A percentile compares a stretch with the other conserved stretches of the same genome.
These are phyloP conservation scores for Myxozyma nipponensis DNA, from an alignment of 805 yeast genomes.

Conservation along the genomic window DNA sequence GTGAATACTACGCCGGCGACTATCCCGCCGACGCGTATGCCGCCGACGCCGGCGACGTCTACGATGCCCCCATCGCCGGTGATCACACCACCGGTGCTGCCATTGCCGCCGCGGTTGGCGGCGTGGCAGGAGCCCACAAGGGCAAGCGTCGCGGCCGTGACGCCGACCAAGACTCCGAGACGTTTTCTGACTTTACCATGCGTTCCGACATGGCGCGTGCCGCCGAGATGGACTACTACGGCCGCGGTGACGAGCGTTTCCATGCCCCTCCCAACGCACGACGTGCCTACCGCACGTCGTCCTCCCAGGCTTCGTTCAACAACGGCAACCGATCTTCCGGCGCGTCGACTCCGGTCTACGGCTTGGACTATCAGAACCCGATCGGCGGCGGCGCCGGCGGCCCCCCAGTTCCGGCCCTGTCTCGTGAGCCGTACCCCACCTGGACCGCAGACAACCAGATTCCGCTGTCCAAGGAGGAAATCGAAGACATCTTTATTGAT, in stretches of 20 bases:
- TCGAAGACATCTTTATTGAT: constrained; percentile 56
- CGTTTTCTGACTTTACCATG: constrained; percentile 44
- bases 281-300: constrained; percentile 33
- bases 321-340: constrained; percentile 86
- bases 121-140: constrained; percentile 16
- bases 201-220: constrained; percentile 41
- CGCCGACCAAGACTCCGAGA: constrained; percentile 39
- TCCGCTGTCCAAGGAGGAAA: constrained; percentile 66
- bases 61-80: constrained; percentile 25
- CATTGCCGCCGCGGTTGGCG: constrained; percentile 36
- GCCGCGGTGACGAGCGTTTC: constrained; percentile 35
- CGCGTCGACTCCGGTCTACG: constrained; percentile 90
- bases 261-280: constrained; percentile 34
- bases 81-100: not conserved
- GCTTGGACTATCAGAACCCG: constrained; percentile 46
- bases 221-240: constrained; percentile 40
- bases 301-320: constrained; percentile 68
- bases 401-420: constrained; percentile 19
- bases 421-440: constrained; percentile 89
- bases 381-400: constrained; percentile 9
- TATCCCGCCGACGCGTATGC: constrained; percentile 43
- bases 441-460: constrained; percentile 94
- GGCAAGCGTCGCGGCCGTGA: constrained; percentile 30
- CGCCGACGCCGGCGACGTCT: constrained; percentile 45
- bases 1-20: constrained; percentile 31